Conservation (phyloP, 768 basidiomycete species). For the Pisolithus microcarpus region DNA sequence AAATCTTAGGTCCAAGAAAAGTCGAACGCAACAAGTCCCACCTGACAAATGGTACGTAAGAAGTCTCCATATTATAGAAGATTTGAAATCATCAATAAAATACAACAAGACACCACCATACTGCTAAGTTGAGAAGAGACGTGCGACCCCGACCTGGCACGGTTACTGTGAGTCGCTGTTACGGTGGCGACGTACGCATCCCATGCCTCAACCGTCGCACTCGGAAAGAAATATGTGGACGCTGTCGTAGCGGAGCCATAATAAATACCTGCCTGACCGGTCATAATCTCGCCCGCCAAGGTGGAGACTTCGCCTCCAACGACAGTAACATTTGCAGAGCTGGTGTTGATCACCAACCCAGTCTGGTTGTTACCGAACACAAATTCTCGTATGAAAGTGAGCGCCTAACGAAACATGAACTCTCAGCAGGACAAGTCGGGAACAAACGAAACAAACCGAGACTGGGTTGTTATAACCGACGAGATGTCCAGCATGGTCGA, state of each 20-base stretch:
- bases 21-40: too few relatives aligned
- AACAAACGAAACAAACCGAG: constrained; percentile 35
- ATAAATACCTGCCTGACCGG: constrained; percentile 49
- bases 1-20: too few relatives aligned
- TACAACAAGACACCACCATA: too few relatives aligned
- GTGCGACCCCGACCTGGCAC: too few relatives aligned
- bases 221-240: constrained; percentile 49
- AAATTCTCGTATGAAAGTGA: constrained; percentile 58
- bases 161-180: constrained; percentile 27
- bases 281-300: constrained; percentile 40
- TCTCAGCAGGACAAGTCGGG: background rate
- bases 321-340: constrained; percentile 23
- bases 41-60: too few relatives aligned
- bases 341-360: constrained; percentile 41
- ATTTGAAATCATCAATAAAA: too few relatives aligned
- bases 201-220: constrained; percentile 53
- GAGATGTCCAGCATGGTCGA: constrained; percentile 34
- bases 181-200: constrained; percentile 38
- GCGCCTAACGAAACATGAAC: constrained; percentile 35
- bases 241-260: constrained; percentile 44
- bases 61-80: too few relatives aligned
- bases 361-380: constrained; percentile 55
- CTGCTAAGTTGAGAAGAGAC: too few relatives aligned
- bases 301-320: constrained; percentile 46
- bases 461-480: constrained; percentile 31